Conservation (phyloP, 1,139 yeast genomes). For the Protomyces gravidus region DNA sequence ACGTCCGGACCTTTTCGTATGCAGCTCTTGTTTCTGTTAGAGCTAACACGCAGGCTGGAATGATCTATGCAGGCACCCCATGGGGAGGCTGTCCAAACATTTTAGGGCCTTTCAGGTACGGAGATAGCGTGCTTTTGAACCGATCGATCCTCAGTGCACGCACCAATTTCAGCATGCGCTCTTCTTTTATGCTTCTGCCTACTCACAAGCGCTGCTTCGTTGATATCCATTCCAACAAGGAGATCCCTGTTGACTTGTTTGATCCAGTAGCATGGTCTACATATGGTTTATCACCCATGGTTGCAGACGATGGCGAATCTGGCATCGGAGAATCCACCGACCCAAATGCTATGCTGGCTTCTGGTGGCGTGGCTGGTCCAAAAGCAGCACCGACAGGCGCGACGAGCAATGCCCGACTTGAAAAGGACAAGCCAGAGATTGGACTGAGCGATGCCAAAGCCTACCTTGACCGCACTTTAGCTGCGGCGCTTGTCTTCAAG, state of each 20-base stretch:
- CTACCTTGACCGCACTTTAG: constrained; percentile 60
- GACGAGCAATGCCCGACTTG: background rate
- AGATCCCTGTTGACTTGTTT: constrained; percentile 58
- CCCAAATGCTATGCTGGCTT: constrained; percentile 5
- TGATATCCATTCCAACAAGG: constrained; percentile 41
- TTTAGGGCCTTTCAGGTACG: constrained; percentile 75
- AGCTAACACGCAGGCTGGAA: too few relatives aligned
- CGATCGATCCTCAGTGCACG: constrained; percentile 72
- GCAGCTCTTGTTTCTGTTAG: too few relatives aligned
- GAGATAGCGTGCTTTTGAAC: constrained; percentile 73
- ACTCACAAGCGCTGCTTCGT: constrained; percentile 67
- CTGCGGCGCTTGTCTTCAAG: constrained; percentile 56
- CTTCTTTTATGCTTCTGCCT: constrained; percentile 74
- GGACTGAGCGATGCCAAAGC: constrained; percentile 35
- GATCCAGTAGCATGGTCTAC: constrained; percentile 77
- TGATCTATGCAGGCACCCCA: constrained; percentile 79
- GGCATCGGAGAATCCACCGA: constrained; percentile 14
- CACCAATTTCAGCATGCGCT: constrained; percentile 82
- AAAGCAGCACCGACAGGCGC: background rate
- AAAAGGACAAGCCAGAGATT: background rate
- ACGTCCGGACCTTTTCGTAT: constrained; percentile 61
- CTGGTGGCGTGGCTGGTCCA: constrained; percentile 18
- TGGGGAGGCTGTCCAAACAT: constrained; percentile 71
- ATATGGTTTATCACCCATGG: constrained; percentile 70
- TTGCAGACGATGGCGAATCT: constrained; percentile 37